phyloP scores from a whole-genome alignment of 495 filamentous ascomycete genomes.

The Gamarada debralockiae region DNA sequence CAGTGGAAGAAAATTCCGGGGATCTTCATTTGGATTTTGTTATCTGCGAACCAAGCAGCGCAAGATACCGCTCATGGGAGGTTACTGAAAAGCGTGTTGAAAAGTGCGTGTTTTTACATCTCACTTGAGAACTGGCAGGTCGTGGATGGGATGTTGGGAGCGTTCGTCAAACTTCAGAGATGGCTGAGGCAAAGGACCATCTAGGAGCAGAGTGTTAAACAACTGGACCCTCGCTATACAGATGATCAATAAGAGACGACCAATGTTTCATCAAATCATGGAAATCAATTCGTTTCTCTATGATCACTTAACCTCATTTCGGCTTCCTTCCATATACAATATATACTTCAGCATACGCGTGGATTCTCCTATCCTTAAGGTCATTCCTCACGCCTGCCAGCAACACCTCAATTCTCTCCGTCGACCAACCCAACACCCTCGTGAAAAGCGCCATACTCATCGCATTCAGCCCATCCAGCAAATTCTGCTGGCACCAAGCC shows the following conservation, averaged over 20 bases:
- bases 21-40: conserved; percentile 20
- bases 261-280: no score
- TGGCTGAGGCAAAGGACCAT: no score
- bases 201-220: no score
- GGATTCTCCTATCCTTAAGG: no score
- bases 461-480: conserved; percentile 49
- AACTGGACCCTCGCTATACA: no score
- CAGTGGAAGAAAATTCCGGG: conserved; percentile 20
- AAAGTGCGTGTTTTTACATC: conserved; percentile 7
- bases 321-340: no score
- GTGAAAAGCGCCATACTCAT: conserved; percentile 59
- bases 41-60: conserved; percentile 15
- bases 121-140: conserved; percentile 10
- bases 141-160: no score
- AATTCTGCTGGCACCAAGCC: background rate
- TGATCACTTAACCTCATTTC: no score
- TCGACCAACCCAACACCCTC: conserved; percentile 40
- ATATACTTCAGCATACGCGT: no score
- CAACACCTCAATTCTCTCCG: conserved; percentile 40
- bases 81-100: conserved; percentile 21
- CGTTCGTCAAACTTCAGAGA: no score
- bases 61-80: conserved; percentile 14
- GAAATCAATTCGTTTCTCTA: no score
- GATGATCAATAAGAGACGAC: no score
- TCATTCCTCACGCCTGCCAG: conserved; percentile 38